Conservation (phyloP, 1,139 yeast species). For the Trichomonascaceae sp. region DNA sequence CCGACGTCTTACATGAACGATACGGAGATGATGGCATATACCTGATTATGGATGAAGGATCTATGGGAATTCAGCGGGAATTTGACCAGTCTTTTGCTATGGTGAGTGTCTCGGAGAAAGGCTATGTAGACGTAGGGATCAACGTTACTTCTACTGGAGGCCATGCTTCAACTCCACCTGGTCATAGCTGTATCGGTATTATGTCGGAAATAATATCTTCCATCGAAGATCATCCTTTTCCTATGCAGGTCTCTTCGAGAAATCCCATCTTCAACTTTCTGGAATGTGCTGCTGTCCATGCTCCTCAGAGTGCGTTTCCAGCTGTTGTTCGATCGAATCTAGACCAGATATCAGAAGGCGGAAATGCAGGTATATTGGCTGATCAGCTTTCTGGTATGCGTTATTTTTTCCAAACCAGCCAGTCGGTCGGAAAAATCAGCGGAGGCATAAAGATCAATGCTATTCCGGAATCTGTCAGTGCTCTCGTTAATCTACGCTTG, state of each 20-base stretch:
- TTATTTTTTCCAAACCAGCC: constrained; percentile 51
- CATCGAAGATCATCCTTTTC: constrained; percentile 46
- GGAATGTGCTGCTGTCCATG: constrained; percentile 44
- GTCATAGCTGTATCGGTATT: constrained; percentile 70
- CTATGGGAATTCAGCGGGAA: constrained; percentile 34
- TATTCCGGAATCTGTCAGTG: constrained; percentile 57
- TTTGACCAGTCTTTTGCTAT: constrained; percentile 47
- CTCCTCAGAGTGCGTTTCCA: constrained; percentile 21
- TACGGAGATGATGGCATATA: constrained; percentile 54
- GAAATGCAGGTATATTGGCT: constrained; percentile 10
- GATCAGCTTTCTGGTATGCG: constrained; percentile 27
- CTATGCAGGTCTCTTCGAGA: constrained; percentile 36
- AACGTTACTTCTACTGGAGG: constrained; percentile 59
- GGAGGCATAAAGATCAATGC: constrained; percentile 71
- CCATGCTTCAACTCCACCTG: constrained; percentile 68
- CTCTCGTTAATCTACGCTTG: constrained; percentile 53
- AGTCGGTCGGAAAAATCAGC: constrained; percentile 54
- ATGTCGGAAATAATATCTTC: constrained; percentile 46
- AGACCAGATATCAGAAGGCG: constrained; percentile 9
- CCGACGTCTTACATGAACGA: constrained; percentile 39
- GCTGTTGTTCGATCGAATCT: constrained; percentile 12
- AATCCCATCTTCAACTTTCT: constrained; percentile 46
- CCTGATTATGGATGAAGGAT: constrained; percentile 62
- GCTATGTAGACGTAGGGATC: constrained; percentile 47
- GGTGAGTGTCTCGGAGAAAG: constrained; percentile 64